Evolutionary conservation across 495 filamentous ascomycete species (phyloP), one percentile per base, ranked within the genome.

Genomic region (Penicillium lividum): DNA sequence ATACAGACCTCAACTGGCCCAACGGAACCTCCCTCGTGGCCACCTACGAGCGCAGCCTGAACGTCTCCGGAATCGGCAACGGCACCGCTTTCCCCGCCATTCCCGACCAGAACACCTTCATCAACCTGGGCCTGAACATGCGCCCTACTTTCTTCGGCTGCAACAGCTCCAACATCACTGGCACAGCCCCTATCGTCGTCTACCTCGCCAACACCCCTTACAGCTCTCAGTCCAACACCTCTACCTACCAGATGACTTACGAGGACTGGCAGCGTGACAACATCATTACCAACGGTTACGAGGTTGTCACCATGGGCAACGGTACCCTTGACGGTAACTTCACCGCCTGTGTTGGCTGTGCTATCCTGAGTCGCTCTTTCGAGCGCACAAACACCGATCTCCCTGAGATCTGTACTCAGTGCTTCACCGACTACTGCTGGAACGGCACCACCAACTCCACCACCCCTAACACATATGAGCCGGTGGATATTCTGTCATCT

Each of bases 61-160:
- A 81, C 61, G 58, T 58, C 11, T 71, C 68, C 11, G 74, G 61
- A 45, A 89, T 93, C 58, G 76, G 77, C 58, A 96, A 96, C 73
- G 89, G 90, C 45, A 96, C 93, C 5, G 76, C 82, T 1, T 97
- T 98, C 80, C 93, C 93, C 0, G 66, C 81, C 10, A 79, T 98
- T 15, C 93, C 93, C 0, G 91, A 92, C 73, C 74, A 80, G 50
- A 87, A 91, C 74, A 96, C 92, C 10, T 96, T 98, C 70, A 74
- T 97, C 62, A 92, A 94, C 73, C 82, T 89, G 0, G 89, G 89
- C 27, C 79, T 97, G 10, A 98, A 97, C 82, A 84, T 75, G 53
- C 84, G 82, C 4, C 94, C 93, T 0, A 91, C 92, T 7, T 97
- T 98, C 79, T 98, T 98, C 74, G 93, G 93, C 57, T 98, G 93